Percentiles rank a stretch among this genome's conserved stretches.
Conservation (phyloP, 768 basidiomycete species). For the Tricholoma flavovirens region DNA sequence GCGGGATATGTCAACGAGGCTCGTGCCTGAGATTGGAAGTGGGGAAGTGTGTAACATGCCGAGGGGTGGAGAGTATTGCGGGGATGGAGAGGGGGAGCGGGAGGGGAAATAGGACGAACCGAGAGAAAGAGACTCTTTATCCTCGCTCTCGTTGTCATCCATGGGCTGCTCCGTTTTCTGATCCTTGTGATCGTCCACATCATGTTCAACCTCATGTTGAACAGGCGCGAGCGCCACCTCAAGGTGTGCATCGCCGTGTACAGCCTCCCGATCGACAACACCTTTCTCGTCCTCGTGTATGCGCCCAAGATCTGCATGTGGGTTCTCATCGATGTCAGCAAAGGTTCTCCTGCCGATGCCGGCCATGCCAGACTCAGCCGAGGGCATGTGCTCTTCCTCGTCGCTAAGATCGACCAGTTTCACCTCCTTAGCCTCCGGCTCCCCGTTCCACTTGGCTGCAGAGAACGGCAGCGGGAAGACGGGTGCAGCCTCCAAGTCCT, state of each 20-base stretch:
- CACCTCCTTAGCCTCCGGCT: neutral
- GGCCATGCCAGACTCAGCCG: neutral
- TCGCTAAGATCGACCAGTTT: conserved; percentile 7
- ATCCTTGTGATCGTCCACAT: neutral
- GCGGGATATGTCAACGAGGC: neutral
- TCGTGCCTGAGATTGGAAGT: neutral
- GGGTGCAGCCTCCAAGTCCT: neutral
- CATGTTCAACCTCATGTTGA: neutral
- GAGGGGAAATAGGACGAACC: neutral
- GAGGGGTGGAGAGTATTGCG: neutral
- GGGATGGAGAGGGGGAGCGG: neutral
- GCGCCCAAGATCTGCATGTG: neutral
- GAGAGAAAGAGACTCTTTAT: neutral
- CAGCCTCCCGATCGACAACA: neutral
- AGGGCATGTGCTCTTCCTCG: neutral
- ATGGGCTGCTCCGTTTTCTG: neutral
- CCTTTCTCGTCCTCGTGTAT: neutral
- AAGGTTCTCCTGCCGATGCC: too few species aligned
- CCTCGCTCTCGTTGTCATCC: neutral
- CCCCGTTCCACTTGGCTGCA: neutral
- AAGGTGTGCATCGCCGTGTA: neutral
- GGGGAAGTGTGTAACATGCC: neutral
- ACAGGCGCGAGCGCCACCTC: neutral
- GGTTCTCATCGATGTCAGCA: neutral
- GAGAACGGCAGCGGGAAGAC: neutral